phyloP scores from a whole-genome alignment of 2,329 filamentous ascomycete genomes.

The Monilinia fructicola region DNA sequence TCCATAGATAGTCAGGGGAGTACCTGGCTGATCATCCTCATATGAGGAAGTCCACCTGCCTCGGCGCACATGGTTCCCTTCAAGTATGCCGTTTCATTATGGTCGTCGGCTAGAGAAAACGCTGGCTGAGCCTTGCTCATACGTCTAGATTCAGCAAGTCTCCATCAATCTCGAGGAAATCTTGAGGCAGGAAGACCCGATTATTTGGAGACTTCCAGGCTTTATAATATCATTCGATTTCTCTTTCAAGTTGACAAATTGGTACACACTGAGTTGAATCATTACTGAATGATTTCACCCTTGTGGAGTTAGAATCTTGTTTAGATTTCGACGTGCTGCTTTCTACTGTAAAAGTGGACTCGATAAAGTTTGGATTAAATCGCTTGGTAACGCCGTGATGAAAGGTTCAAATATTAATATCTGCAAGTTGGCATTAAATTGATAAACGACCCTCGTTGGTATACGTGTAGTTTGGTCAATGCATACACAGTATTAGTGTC shows the following conservation, averaged over 20 bases:
- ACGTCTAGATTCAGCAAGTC: neutral
- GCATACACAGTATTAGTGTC: neutral
- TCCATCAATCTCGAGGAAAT: neutral
- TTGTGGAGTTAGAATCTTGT: neutral
- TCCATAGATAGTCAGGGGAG: neutral
- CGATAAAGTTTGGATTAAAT: neutral
- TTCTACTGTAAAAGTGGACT: neutral
- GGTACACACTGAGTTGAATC: neutral
- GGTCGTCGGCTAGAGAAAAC: neutral
- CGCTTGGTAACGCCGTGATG: neutral
- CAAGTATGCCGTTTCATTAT: neutral
- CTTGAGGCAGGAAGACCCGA: neutral
- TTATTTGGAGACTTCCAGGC: neutral
- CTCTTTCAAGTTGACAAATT: neutral
- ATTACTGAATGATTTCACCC: neutral
- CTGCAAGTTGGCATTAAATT: neutral
- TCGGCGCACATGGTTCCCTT: neutral
- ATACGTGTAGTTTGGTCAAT: slow-evolving; percentile 7
- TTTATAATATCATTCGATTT: neutral
- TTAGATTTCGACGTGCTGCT: neutral
- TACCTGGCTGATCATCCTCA: neutral
- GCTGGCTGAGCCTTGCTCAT: neutral
- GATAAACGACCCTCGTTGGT: neutral
- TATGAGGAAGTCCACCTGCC: neutral
- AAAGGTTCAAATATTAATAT: neutral